Conservation (phyloP, 345 rosid species). For the Salix purpurea region DNA sequence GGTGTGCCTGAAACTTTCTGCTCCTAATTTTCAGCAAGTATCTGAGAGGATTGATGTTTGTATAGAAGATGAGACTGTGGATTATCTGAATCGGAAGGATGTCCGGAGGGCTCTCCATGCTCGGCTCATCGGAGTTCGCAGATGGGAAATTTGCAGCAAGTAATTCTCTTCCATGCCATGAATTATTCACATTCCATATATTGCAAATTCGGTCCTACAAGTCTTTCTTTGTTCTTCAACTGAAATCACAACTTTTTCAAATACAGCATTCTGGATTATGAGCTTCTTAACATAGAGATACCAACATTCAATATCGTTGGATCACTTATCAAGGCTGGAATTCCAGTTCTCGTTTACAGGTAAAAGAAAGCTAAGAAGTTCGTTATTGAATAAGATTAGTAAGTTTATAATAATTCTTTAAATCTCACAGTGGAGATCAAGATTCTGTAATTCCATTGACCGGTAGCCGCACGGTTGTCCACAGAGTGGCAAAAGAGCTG, state of each 20-base stretch:
- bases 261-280: conserved; percentile 75
- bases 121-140: conserved; percentile 70
- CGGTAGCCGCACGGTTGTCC: conserved; percentile 25
- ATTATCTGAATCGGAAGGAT: conserved; percentile 72
- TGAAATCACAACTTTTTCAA: not conserved
- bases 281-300: conserved; percentile 40
- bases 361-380: not conserved
- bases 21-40: conserved; percentile 12
- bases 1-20: not conserved
- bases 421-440: conserved; percentile 48
- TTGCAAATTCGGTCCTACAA: not conserved
- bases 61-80: conserved; percentile 87
- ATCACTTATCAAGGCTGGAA: conserved; percentile 29
- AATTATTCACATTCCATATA: too few species aligned
- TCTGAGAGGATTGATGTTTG: conserved; percentile 64
- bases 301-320: conserved; percentile 24
- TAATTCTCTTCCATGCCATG: conserved; percentile 26
- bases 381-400: not conserved
- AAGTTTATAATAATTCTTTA: not conserved
- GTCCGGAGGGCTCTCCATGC: conserved; percentile 91
- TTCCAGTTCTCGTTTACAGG: conserved; percentile 30
- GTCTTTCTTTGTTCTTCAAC: not conserved
- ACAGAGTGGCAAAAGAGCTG: conserved; percentile 31
- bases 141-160: conserved; percentile 95
- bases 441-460: conserved; percentile 86